Base-by-base conservation (phyloP, 2,329 filamentous ascomycete genomes). In the Plectosphaerella cucumerina region DNA sequence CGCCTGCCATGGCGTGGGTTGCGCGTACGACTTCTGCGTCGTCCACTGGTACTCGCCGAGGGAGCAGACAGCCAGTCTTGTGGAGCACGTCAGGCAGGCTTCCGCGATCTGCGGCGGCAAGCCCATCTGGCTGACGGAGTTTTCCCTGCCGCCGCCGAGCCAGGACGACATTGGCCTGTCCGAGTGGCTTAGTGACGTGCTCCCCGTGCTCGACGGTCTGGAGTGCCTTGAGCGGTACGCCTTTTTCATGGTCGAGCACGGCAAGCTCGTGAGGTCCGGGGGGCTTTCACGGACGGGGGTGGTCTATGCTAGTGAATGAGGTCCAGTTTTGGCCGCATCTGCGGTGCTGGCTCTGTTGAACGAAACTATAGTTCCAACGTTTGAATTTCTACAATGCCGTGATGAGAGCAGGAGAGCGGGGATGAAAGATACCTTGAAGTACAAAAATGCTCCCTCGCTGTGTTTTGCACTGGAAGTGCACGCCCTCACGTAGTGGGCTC, bases 71-170 rank as follows among this genome's bases (percentile, higher is more conserved):
- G 65, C 73, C 43, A 70, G 67, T 51, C 82, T 86, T 67, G 77
- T 83, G 56, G 53, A 63, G 23, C 80, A 84, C 64, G 61, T 85
- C 50, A 57, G 69, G 51, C 53, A 71, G 26, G 75, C 77, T 52
- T 57, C 76, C 61, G 49, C 66, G 26, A 60, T 66, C 52, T 80
- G 77, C 62, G 61, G 67, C 45, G 69, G 65, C 59, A 74, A 74
- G 70, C 71, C 73, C 42, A 65, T 87, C 64, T 85, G 78, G 78
- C 68, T 86, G 50, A 85, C 81, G 50, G 84, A 87, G 72, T 86
- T 86, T 57, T 82, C 76, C 18, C 74, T 80, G 14, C 23, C 44
- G 23, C 47, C 18, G 31, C 42, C 39, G 47, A 35, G 48, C 61
- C 65, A 35, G 76, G 72, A 66, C 48, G 68, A 71, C 31, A 68